phyloP scores from a whole-genome alignment of 2,329 filamentous ascomycete species.

The Plenodomus biglobosus region DNA sequence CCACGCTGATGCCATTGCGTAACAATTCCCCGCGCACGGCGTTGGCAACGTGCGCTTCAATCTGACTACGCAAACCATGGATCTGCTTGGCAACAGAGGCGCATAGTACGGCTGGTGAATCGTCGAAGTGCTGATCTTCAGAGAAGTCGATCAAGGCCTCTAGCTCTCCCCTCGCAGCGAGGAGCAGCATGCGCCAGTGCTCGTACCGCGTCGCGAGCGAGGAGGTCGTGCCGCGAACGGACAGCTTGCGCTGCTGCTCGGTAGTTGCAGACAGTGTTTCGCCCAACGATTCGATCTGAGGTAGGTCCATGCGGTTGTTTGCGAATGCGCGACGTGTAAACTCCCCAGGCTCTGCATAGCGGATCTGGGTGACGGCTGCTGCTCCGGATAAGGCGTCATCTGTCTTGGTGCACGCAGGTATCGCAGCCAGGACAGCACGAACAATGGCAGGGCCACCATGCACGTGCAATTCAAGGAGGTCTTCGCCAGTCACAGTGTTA shows the following conservation, averaged over 20 bases:
- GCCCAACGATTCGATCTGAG: constrained; percentile 71
- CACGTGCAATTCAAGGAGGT: constrained; percentile 90
- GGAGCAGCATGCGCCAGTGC: constrained; percentile 72
- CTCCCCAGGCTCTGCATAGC: constrained; percentile 92
- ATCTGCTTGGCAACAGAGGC: constrained; percentile 69
- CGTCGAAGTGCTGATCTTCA: constrained; percentile 96
- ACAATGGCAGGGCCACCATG: constrained; percentile 90
- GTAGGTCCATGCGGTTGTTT: constrained; percentile 80
- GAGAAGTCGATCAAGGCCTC: constrained; percentile 97
- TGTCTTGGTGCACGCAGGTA: constrained; percentile 56
- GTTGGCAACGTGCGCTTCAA: constrained; percentile 72
- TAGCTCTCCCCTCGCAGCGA: constrained; percentile 83
- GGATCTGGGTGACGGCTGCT: constrained; percentile 51
- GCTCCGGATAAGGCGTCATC: constrained; percentile 2
- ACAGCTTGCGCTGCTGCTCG: constrained; percentile 87
- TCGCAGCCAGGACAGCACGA: constrained; percentile 78
- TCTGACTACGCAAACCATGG: constrained; percentile 59
- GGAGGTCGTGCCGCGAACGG: constrained; percentile 75
- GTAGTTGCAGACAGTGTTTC: constrained; percentile 69
- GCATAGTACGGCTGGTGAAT: constrained; percentile 73
- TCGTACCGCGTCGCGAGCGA: constrained; percentile 76
- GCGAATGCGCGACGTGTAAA: constrained; percentile 92
- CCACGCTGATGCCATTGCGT: constrained; percentile 80
- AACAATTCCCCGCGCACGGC: constrained; percentile 81
- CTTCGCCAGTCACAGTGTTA: constrained; percentile 85